Conservation (phyloP, 2,329 filamentous ascomycete genomes). For the Diaporthe ampelina region DNA sequence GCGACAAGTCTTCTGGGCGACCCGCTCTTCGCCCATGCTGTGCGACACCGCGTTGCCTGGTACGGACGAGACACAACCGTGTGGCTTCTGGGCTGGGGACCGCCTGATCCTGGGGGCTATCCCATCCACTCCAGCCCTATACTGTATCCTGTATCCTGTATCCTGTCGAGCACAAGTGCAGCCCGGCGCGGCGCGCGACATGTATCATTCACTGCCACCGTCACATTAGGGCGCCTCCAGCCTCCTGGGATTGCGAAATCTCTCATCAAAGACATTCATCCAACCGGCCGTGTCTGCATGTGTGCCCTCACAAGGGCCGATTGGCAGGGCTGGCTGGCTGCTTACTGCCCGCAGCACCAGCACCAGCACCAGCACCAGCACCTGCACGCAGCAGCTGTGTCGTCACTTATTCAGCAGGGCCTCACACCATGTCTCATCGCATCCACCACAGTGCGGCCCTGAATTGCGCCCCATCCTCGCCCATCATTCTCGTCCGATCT, state of each 20-base stretch:
- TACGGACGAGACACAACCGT: slow-evolving; percentile 7
- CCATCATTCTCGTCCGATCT: slow-evolving; percentile 22
- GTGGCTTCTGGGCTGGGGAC: slow-evolving; percentile 9
- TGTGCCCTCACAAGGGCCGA: background rate
- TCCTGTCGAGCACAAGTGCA: slow-evolving; percentile 13
- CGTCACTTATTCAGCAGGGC: slow-evolving; percentile 35
- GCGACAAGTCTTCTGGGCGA: slow-evolving; percentile 20
- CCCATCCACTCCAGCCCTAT: slow-evolving; percentile 35
- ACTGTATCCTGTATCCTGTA: slow-evolving; percentile 4
- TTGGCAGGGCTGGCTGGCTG: slow-evolving; percentile 39
- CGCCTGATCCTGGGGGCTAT: slow-evolving; percentile 30
- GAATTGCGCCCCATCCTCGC: slow-evolving; percentile 23
- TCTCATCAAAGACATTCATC: slow-evolving; percentile 5
- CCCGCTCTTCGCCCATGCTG: slow-evolving; percentile 28
- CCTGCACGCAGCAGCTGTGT: background rate
- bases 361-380: no score
- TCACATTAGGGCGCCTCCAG: slow-evolving; percentile 35
- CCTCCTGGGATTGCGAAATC: slow-evolving; percentile 23
- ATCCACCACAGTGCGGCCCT: slow-evolving; percentile 14
- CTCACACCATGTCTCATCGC: slow-evolving; percentile 28
- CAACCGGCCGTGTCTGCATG: background rate
- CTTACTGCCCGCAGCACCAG: slow-evolving; percentile 7
- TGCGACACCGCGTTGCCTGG: slow-evolving; percentile 35
- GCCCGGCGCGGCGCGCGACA: slow-evolving; percentile 7
- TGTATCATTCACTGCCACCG: slow-evolving; percentile 30